Evolutionary conservation across 202 grass and related monocot species (phyloP), one percentile per base, ranked within the genome.

Genomic region (Miscanthus sacchariflorus): DNA sequence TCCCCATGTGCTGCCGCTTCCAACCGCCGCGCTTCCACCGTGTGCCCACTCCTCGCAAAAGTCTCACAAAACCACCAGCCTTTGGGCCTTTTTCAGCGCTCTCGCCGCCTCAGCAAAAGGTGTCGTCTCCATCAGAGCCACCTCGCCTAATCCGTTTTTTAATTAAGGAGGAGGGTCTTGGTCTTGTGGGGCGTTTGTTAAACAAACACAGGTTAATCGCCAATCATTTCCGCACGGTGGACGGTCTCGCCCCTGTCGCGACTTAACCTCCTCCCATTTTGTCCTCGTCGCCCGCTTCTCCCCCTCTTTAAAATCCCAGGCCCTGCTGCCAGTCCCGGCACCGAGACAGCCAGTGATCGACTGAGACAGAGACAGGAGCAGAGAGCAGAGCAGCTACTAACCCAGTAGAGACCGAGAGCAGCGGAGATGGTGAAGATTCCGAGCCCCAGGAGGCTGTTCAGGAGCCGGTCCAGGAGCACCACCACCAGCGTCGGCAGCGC

Each of bases 391-490:
- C 50, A 72, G 82, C 40, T 7, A 59, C 2, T 9, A 19, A 6
- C 46, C 12, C 4, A 21, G 54, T 8, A 19, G 17, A 5, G 49
- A 74, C 44, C 15, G 45, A 17, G 50, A 83, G 24, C 19, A 9
- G 43, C 15, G 49, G 72, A 83, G 42, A 94, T 93, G 95, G 89
- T 93, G 85, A 93, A 91, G 94, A 88, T 93, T 24, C 87, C 92
- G 14, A 95, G 86, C 87, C 88, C 94, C 70, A 95, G 92, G 79
- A 93, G 91, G 88, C 91, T 99, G 52, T 99, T 96, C 86, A 89
- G 87, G 86, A 93, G 86, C 88, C 87, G 81, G 24, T 85, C 81
- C 4, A 95, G 77, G 85, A 84, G 80, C 74, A 74, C 30, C 70
- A 12, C 30, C 79, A 2, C 50, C 12, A 75, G 27, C 75, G 35